phyloP scores from a whole-genome alignment of 345 rosid species.

The Pugionium cornutum region DNA sequence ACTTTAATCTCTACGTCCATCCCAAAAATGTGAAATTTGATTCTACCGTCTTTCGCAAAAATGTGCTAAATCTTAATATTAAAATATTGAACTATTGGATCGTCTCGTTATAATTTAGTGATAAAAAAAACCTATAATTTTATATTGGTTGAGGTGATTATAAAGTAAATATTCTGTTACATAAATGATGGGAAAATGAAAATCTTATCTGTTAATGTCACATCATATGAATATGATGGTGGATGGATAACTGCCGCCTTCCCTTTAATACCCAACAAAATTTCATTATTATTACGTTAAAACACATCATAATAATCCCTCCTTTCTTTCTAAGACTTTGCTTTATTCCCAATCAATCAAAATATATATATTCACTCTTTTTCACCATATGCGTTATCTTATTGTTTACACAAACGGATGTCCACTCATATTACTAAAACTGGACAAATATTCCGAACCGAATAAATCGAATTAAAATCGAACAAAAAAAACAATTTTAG shows the following conservation, averaged over 20 bases:
- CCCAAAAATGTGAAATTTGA: no score
- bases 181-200: constrained; percentile 17
- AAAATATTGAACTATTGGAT: no score
- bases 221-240: constrained; percentile 36
- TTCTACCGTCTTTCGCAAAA: no score
- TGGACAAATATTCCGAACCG: no score
- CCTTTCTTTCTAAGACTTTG: constrained; percentile 16
- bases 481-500: no score
- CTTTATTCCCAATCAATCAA: constrained; percentile 28
- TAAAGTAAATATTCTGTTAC: constrained; percentile 20
- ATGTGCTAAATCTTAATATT: no score
- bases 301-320: constrained; percentile 10
- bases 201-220: constrained; percentile 35
- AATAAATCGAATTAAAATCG: no score
- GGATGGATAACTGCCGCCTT: constrained; percentile 34
- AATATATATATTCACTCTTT: no score
- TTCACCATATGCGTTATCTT: no score
- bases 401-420: background rate
- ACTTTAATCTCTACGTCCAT: no score
- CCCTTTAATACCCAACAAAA: constrained; percentile 10
- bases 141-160: constrained; percentile 16
- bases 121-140: no score
- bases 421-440: background rate
- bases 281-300: constrained; percentile 5
- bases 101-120: no score